Percentiles rank a stretch among this genome's conserved stretches.
Evolutionary conservation across 768 basidiomycete species (phyloP).

Genomic region (Chiua virens): DNA sequence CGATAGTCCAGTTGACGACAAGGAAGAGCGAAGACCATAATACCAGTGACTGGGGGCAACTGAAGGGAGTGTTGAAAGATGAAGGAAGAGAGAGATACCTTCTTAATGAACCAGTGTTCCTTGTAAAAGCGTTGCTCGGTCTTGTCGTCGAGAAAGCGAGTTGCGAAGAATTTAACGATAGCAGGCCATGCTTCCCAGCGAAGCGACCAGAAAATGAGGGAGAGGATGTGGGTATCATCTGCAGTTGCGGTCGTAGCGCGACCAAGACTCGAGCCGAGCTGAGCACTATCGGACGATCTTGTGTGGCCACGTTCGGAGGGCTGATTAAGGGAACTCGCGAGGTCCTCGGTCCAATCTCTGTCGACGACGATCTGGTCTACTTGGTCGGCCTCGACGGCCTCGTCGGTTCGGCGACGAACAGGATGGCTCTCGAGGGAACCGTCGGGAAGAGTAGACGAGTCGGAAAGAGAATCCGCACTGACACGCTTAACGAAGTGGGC

Average conservation of each 20-base stretch:
- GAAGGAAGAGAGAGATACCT: conserved; percentile 32
- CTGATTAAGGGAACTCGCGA: conserved; percentile 51
- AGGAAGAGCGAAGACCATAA: conserved; percentile 65
- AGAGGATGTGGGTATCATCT: conserved; percentile 37
- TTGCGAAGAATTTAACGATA: conserved; percentile 56
- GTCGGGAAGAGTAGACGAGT: conserved; percentile 51
- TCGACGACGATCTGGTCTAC: conserved; percentile 80
- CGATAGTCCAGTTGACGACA: conserved; percentile 68
- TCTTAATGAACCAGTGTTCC: conserved; percentile 75
- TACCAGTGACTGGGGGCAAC: conserved; percentile 44
- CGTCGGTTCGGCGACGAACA: conserved; percentile 29
- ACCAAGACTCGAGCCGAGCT: conserved; percentile 36
- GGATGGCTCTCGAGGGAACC: conserved; percentile 44
- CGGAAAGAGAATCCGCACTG: conserved; percentile 57
- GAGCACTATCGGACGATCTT: conserved; percentile 46
- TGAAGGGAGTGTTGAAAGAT: conserved; percentile 1
- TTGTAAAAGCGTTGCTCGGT: conserved; percentile 49
- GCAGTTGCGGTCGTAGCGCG: conserved; percentile 35
- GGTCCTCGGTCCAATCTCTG: conserved; percentile 62
- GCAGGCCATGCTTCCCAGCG: conserved; percentile 60
- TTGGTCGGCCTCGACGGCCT: conserved; percentile 34
- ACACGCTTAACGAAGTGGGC: conserved; percentile 52
- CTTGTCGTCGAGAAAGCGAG: conserved; percentile 61
- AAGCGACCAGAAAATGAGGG: conserved; percentile 40
- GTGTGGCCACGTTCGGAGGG: conserved; percentile 53